Evolutionary conservation across 2,329 filamentous ascomycete genomes (phyloP).

Genomic region (Neopestalotiopsis sp.): DNA sequence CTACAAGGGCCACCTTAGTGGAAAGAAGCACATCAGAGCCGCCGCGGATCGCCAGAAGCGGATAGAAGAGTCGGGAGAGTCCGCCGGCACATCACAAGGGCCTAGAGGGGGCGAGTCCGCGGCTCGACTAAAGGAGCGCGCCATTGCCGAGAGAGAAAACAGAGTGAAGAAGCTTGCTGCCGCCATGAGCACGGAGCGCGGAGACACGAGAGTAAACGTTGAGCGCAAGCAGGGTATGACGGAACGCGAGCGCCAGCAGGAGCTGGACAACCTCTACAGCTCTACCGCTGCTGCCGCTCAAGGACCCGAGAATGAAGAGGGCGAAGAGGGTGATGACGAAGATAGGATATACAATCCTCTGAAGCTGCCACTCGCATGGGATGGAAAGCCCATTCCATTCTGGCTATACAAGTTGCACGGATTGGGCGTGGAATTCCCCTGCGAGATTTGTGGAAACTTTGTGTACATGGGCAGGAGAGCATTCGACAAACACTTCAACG

Average conservation of each 20-base stretch:
- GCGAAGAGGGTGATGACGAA: conserved; percentile 77
- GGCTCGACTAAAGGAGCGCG: conserved; percentile 80
- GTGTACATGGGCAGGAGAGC: conserved; percentile 97
- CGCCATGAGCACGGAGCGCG: conserved; percentile 84
- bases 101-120: conserved; percentile 40
- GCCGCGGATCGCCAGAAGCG: conserved; percentile 67
- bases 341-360: conserved; percentile 96
- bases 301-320: conserved; percentile 55
- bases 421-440: conserved; percentile 90
- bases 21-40: conserved; percentile 91
- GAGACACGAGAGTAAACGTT: conserved; percentile 91
- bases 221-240: conserved; percentile 98
- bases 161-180: conserved; percentile 79
- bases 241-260: conserved; percentile 90
- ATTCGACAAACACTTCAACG: conserved; percentile 98
- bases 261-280: conserved; percentile 83
- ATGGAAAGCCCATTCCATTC: conserved; percentile 98
- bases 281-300: conserved; percentile 48
- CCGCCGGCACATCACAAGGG: conserved; percentile 33
- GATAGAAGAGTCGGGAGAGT: conserved; percentile 42
- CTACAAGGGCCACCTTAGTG: conserved; percentile 85
- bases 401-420: conserved; percentile 98
- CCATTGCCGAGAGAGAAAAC: conserved; percentile 87
- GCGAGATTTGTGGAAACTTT: conserved; percentile 97
- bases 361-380: conserved; percentile 95